Percentiles rank a stretch among this genome's conserved stretches.
Evolutionary conservation across 2,329 filamentous ascomycete species (phyloP).

Genomic region (Venturiaceae sp.): DNA sequence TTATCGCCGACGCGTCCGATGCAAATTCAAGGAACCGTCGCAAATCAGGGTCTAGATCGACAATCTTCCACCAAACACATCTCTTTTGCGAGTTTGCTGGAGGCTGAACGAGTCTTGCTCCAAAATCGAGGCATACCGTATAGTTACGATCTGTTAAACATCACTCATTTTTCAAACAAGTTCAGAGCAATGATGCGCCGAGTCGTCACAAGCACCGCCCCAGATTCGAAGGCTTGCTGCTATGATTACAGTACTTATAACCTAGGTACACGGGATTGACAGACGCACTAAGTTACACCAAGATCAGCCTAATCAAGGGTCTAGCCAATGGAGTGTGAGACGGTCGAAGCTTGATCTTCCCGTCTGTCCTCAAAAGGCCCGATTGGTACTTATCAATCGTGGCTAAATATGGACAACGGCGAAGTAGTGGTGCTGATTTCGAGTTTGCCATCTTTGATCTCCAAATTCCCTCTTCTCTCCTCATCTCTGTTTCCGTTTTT

Average conservation of each 20-base stretch:
- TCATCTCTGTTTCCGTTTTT: background rate
- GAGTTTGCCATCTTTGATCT: background rate
- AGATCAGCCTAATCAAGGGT: background rate
- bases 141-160: no score
- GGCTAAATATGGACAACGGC: background rate
- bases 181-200: no score
- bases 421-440: no score
- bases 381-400: background rate
- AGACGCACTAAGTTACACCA: background rate
- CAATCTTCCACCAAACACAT: background rate
- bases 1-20: background rate
- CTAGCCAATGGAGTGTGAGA: background rate
- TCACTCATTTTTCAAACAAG: no score
- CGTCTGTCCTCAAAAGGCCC: background rate
- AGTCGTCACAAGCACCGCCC: background rate
- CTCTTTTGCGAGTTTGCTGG: background rate
- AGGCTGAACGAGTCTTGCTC: background rate
- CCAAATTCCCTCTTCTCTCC: background rate
- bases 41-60: background rate
- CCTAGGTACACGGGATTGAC: background rate
- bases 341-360: background rate
- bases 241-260: background rate
- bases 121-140: background rate
- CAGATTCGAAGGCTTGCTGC: background rate
- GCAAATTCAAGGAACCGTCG: background rate